Base-by-base conservation (phyloP, 2,329 filamentous ascomycete genomes). In the Penicillium psychrosexuale region DNA sequence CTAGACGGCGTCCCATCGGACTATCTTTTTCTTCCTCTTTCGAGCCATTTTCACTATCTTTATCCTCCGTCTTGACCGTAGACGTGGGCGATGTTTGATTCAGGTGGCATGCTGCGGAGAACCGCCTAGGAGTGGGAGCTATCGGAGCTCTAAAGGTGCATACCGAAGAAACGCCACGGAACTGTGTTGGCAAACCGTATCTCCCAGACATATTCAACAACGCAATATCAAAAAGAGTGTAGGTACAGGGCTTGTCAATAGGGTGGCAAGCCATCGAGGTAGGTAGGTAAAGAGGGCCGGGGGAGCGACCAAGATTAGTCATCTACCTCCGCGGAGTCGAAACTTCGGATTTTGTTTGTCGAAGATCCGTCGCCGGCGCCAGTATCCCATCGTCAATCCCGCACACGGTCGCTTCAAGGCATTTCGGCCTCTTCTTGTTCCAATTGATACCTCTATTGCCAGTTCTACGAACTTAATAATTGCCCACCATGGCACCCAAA, bases 1-100 rank as follows among this genome's bases (percentile, higher is more conserved):
- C 77, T 54, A 87, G 69, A 17, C 83, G 77, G 17, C 81, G 74
- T 2, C 81, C 80, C 78, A 87, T 81, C 19, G 84, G 83, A 6
- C 83, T 82, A 55, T 79, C 70, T 3, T 50, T 48, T 51, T 77
- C 71, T 42, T 75, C 60, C 11, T 68, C 64, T 46, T 67, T 46
- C 30, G 60, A 39, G 4, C 52, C 37, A 8, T 55, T 39, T 3
- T 57, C 46, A 7, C 28, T 57, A 40, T 62, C 40, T 8, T 63
- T 47, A 13, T 60, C 36, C 3, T 61, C 55, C 11, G 48, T 27
- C 19, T 65, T 61, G 12, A 8, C n/a, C 15, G 49, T 34, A 24
- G 61, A 52, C 9, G 65, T 52, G 12, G 46, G 40, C 24, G 56
- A 56, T 58, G 62, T 61, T 55, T 69, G 66, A 57, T 62, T 59